These are phyloP conservation scores for Populus trichocarpa DNA, from an alignment of 441 rosid species.

Conservation along the genomic window DNA sequence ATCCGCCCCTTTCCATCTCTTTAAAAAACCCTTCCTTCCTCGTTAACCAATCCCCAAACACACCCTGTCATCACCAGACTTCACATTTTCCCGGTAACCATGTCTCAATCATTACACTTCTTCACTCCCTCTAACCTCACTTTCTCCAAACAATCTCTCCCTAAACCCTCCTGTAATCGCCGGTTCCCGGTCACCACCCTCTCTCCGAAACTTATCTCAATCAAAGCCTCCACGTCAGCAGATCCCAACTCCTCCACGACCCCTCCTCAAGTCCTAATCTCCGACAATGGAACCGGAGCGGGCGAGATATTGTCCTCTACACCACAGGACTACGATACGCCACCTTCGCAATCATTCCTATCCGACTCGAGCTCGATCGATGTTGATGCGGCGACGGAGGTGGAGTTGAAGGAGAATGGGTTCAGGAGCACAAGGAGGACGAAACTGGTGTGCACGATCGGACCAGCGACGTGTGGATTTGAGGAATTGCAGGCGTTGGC, in stretches of 20 bases:
- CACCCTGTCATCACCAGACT: not conserved
- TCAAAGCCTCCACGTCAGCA: conserved; percentile 35
- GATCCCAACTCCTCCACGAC: conserved; percentile 31
- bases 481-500: no score
- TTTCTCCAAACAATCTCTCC: conserved; percentile 28
- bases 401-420: no score
- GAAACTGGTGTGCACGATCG: no score
- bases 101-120: conserved; percentile 72
- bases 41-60: not conserved
- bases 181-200: no score
- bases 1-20: conserved; percentile 38
- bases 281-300: conserved; percentile 41
- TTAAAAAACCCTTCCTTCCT: conserved; percentile 6
- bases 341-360: no score
- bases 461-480: no score
- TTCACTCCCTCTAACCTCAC: conserved; percentile 44
- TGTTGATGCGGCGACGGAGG: no score
- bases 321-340: no score
- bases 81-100: conserved; percentile 20
- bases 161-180: conserved; percentile 26
- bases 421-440: no score
- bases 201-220: conserved; percentile 13
- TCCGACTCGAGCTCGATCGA: no score
- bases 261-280: conserved; percentile 39
- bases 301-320: not conserved